Conservation (phyloP, 495 filamentous ascomycete species). For the Tuber magnatum region DNA sequence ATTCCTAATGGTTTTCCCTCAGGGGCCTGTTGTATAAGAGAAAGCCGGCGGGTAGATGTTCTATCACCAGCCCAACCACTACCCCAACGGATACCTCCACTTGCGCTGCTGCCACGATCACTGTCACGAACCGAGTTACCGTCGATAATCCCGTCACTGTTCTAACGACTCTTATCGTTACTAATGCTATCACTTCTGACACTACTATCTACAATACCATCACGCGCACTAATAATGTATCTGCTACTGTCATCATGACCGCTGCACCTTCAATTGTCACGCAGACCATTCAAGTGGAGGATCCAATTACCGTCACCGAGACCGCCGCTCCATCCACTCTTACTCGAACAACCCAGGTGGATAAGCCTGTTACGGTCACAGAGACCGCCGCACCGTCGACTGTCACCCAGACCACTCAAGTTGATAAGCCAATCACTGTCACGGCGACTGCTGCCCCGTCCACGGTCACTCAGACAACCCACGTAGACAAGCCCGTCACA, state of each 20-base stretch:
- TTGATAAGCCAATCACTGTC: background rate
- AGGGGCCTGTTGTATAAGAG: slow-evolving; percentile 18
- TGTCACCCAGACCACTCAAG: background rate
- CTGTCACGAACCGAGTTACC: background rate
- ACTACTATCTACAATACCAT: background rate
- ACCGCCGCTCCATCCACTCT: background rate
- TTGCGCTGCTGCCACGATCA: slow-evolving; percentile 10
- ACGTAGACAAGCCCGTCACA: slow-evolving; percentile 6
- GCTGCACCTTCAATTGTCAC: background rate
- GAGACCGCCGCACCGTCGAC: background rate
- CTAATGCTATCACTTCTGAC: background rate
- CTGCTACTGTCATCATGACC: background rate
- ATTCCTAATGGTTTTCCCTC: background rate
- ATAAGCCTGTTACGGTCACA: background rate
- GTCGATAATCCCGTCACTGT: background rate
- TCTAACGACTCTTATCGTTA: background rate
- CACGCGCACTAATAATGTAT: background rate
- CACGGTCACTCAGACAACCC: slow-evolving; percentile 2
- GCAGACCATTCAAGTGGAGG: background rate
- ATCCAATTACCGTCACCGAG: background rate
- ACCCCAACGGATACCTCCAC: slow-evolving; percentile 8
- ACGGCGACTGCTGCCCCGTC: slow-evolving; percentile 1
- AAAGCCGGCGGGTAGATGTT: slow-evolving; percentile 17
- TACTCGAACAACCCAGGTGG: background rate
- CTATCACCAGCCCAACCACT: background rate